Evolutionary conservation across 306 rosid species (phyloP).

Genomic region (Spatholobus suberectus): DNA sequence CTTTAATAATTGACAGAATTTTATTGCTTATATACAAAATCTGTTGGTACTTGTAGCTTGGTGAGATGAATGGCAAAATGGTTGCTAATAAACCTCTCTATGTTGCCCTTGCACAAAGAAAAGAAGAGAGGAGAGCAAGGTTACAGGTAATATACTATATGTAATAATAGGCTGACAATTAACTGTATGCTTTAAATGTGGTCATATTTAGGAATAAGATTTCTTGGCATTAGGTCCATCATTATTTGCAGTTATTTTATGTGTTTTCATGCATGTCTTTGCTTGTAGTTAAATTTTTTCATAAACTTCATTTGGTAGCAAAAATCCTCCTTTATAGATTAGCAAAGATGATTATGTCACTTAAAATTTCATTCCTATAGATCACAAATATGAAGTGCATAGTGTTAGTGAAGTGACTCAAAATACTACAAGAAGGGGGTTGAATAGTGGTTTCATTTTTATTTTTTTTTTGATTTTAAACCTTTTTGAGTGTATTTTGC

Average conservation of each 20-base stretch:
- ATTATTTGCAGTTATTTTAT: background rate
- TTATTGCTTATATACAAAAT: slow-evolving; percentile 2
- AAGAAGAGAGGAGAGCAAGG: slow-evolving; percentile 61
- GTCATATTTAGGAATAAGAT: background rate
- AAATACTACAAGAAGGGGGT: no score
- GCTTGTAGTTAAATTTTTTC: background rate
- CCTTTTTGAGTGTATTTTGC: no score
- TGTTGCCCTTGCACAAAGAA: slow-evolving; percentile 61
- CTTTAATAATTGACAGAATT: background rate
- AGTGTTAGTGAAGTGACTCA: no score
- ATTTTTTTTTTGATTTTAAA: no score
- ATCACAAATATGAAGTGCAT: background rate
- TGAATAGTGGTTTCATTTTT: no score
- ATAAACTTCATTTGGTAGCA: slow-evolving; percentile 7
- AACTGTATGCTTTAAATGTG: background rate
- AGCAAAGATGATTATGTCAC: background rate
- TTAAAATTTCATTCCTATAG: background rate
- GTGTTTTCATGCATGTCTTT: background rate
- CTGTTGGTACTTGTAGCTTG: slow-evolving; percentile 44
- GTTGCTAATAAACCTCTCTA: slow-evolving; percentile 58
- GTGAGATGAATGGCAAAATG: slow-evolving; percentile 55
- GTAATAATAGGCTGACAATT: background rate
- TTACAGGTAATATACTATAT: slow-evolving; percentile 54
- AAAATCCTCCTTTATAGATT: background rate
- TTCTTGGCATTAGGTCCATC: background rate